Base-by-base conservation (phyloP, 805 yeast genomes). In the Ascoidea asiatica region DNA sequence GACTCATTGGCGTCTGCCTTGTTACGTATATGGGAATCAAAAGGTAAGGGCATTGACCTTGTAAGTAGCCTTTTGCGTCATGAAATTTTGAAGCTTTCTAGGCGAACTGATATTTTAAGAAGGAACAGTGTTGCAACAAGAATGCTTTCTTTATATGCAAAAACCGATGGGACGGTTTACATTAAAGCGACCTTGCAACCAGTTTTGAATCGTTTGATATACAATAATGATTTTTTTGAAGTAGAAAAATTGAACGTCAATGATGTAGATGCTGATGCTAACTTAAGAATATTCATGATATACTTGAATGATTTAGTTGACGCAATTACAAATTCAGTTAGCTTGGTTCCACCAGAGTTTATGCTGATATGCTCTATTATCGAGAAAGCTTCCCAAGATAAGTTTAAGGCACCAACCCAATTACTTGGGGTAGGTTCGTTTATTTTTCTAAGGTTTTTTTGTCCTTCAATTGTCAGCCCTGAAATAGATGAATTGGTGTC, bases 401-500 rank as follows among this genome's bases (percentile, higher is more conserved):
- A 48, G 15, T 82, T 83, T 52, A 83, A 84, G 0, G 77, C 35
- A 1, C 21, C 74, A 36, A 81, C 82, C 33, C 72, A 81, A 38
- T 67, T 73, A 36, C 68, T 78, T 37, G 89, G 95, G 1, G 81
- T 87, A 21, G 95, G 96, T 0, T 88, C 95, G 0, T 90, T 86
- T 57, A 66, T 90, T 44, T 89, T 90, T 56, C 67, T 90, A 52
- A 65, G 95, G 47, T 77, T 81, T 50, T 71, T 82, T 49, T 83
- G 94, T 57, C 97, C 97, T 8, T 95, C 95, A 0, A 79, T 90
- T 52, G 89, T 89, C 11, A 78, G 87, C 35, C 96, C 97, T 0
- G 95, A 85, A 46, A 48, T 66, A 17, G 69, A 69, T 47, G 58
- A 56, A 40, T 58, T 67, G 37, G 57, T 64, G 19, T 15, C 35